phyloP scores from a whole-genome alignment of 108 stramenopile species.

The Skeletonema costatum region DNA sequence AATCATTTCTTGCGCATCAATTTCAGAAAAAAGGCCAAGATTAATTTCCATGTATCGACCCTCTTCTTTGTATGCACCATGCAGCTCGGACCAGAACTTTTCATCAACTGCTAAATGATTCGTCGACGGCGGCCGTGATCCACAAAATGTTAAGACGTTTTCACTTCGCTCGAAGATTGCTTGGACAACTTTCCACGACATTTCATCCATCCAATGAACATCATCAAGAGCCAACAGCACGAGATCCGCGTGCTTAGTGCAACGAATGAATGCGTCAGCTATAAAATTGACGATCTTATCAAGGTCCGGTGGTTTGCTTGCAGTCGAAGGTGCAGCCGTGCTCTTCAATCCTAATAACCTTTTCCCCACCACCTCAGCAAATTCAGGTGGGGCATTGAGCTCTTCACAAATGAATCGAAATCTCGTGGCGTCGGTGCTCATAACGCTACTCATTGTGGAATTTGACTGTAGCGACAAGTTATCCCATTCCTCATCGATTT shows the following conservation, averaged over 20 bases:
- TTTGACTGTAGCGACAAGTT: slow-evolving; percentile 42
- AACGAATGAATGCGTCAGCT: slow-evolving; percentile 58
- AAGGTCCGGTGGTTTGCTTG: slow-evolving; percentile 30
- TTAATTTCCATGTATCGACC: slow-evolving; percentile 51
- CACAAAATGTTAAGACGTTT: slow-evolving; percentile 62
- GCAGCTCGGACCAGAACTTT: slow-evolving; percentile 58
- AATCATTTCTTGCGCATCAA: slow-evolving; percentile 55
- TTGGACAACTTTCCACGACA: slow-evolving; percentile 70
- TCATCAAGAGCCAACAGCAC: slow-evolving; percentile 74
- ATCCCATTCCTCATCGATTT: slow-evolving; percentile 38
- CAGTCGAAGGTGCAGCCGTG: neutral
- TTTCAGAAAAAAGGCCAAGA: slow-evolving; percentile 43
- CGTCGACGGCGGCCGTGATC: slow-evolving; percentile 37
- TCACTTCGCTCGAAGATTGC: slow-evolving; percentile 39
- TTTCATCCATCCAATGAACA: slow-evolving; percentile 63
- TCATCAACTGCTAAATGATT: slow-evolving; percentile 39
- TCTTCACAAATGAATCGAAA: slow-evolving; percentile 60
- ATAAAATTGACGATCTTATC: slow-evolving; percentile 61
- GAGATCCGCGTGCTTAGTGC: slow-evolving; percentile 48
- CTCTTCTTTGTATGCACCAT: slow-evolving; percentile 7
- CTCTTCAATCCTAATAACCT: slow-evolving; percentile 34
- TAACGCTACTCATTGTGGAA: slow-evolving; percentile 34
- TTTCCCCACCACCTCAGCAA: slow-evolving; percentile 57
- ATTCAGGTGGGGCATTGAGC: slow-evolving; percentile 59
- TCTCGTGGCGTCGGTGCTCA: slow-evolving; percentile 29